phyloP scores from a whole-genome alignment of 2,329 filamentous ascomycete genomes.

The Claviceps monticola region DNA sequence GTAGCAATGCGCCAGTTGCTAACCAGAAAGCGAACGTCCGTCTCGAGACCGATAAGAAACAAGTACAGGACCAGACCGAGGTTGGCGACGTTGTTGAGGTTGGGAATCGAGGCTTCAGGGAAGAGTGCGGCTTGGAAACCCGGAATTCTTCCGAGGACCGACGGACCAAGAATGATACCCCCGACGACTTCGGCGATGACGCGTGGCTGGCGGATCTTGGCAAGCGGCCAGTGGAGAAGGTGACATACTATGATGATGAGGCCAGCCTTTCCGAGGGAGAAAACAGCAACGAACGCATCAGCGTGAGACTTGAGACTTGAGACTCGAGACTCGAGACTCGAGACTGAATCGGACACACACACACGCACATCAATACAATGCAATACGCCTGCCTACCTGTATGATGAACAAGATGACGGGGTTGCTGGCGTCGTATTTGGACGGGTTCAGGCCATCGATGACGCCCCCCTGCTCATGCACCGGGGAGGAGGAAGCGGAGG shows the following conservation, averaged over 20 bases:
- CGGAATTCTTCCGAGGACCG: conserved; percentile 75
- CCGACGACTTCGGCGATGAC: conserved; percentile 78
- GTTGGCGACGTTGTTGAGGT: conserved; percentile 66
- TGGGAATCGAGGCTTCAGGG: conserved; percentile 58
- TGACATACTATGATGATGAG: conserved; percentile 37
- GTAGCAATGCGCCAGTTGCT: conserved; percentile 71
- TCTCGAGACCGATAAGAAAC: conserved; percentile 79
- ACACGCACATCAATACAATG: background rate
- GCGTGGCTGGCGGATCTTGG: conserved; percentile 62
- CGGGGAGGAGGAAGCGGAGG: conserved; percentile 14
- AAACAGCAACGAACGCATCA: background rate
- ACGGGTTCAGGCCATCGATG: conserved; percentile 56
- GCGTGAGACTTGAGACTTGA: background rate
- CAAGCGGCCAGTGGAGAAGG: conserved; percentile 57
- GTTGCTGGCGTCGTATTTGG: conserved; percentile 53
- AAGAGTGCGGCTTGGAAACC: conserved; percentile 68
- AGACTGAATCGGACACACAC: background rate
- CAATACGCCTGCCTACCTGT: conserved; percentile 29
- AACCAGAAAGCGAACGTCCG: conserved; percentile 63
- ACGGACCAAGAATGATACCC: conserved; percentile 75
- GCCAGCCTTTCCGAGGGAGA: conserved; percentile 14
- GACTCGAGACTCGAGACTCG: too few relatives aligned
- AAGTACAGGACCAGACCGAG: conserved; percentile 73
- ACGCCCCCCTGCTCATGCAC: conserved; percentile 41
- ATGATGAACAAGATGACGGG: conserved; percentile 67